A percentile compares a stretch with the other conserved stretches of the same genome.
phyloP scores from a whole-genome alignment of 495 filamentous ascomycete species.

The Beverwykella pulmonaria region DNA sequence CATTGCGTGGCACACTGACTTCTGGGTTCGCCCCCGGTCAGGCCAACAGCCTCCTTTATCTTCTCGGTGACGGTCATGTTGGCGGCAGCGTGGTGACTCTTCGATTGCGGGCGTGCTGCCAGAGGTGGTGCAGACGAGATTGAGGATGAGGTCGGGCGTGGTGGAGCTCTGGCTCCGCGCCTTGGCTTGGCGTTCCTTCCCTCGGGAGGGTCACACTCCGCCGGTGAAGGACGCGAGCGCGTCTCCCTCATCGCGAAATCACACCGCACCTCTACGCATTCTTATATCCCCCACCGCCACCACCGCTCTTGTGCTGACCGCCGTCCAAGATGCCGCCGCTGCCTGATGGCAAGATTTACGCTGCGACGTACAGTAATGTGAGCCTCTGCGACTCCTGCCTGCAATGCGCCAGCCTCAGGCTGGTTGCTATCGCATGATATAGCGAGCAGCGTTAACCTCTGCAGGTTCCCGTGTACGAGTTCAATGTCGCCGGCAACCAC shows the following conservation, averaged over 20 bases:
- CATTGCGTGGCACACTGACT: conserved; percentile 32
- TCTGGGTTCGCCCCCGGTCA: conserved; percentile 31
- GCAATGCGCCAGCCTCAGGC: conserved; percentile 10
- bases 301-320: not conserved
- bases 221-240: not conserved
- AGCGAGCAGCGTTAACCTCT: not conserved
- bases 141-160: conserved; percentile 2
- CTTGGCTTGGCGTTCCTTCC: conserved; percentile 5
- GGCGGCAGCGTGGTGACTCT: conserved; percentile 17
- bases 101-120: conserved; percentile 23
- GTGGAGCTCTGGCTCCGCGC: conserved; percentile 19
- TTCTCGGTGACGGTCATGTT: conserved; percentile 47
- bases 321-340: conserved; percentile 35
- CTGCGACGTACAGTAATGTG: conserved; percentile 93
- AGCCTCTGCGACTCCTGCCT: conserved; percentile 38
- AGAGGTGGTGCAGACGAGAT: not conserved
- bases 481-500: conserved; percentile 75
- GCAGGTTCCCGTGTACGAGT: conserved; percentile 91
- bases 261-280: conserved; percentile 19
- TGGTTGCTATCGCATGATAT: not conserved
- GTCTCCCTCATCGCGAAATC: conserved; percentile 29
- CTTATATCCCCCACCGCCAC: not conserved
- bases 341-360: conserved; percentile 63
- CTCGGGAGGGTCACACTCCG: not conserved
- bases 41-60: conserved; percentile 49